Conservation (phyloP, 139 green algal genomes). For the Tetraselmis striata region DNA sequence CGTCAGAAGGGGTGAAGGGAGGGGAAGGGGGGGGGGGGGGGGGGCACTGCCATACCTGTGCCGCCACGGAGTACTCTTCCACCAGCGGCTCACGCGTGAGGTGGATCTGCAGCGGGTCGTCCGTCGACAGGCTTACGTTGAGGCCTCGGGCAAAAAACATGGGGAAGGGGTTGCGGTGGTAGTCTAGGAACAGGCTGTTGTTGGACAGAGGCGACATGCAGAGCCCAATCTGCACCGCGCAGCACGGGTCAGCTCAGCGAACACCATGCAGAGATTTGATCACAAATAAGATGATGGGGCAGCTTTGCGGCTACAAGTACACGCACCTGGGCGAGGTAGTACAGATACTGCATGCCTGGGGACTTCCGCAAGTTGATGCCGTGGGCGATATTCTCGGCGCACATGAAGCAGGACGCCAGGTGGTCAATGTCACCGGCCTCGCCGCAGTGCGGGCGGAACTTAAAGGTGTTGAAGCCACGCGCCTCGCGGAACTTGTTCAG, state of each 20-base stretch:
- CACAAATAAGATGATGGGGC: no score
- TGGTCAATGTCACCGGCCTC: slow-evolving; percentile 98
- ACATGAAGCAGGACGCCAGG: slow-evolving; percentile 83
- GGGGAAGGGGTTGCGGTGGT: slow-evolving; percentile 99
- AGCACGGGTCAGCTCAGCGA: no score
- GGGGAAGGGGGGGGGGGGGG: no score
- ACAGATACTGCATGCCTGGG: slow-evolving; percentile 81
- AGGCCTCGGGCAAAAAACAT: slow-evolving; percentile 94
- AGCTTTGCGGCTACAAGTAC: no score
- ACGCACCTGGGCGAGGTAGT: slow-evolving; percentile 59
- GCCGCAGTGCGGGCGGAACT: slow-evolving; percentile 74
- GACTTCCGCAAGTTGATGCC: slow-evolving; percentile 98
- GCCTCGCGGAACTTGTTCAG: slow-evolving; percentile 90
- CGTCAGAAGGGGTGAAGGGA: no score
- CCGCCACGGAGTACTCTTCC: slow-evolving; percentile 97
- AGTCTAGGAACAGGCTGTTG: slow-evolving; percentile 99
- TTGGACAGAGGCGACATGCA: slow-evolving; percentile 96
- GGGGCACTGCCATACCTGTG: slow-evolving; percentile 73
- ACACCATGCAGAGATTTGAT: no score
- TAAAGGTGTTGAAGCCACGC: slow-evolving; percentile 86
- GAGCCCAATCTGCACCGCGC: slow-evolving; percentile 76
- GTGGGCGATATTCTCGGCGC: slow-evolving; percentile 96
- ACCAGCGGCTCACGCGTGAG: slow-evolving; percentile 96
- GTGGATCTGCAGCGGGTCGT: slow-evolving; percentile 84
- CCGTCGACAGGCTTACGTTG: slow-evolving; percentile 72